phyloP scores from a whole-genome alignment of 2,329 filamentous ascomycete species.

The Alternaria ethzedia region DNA sequence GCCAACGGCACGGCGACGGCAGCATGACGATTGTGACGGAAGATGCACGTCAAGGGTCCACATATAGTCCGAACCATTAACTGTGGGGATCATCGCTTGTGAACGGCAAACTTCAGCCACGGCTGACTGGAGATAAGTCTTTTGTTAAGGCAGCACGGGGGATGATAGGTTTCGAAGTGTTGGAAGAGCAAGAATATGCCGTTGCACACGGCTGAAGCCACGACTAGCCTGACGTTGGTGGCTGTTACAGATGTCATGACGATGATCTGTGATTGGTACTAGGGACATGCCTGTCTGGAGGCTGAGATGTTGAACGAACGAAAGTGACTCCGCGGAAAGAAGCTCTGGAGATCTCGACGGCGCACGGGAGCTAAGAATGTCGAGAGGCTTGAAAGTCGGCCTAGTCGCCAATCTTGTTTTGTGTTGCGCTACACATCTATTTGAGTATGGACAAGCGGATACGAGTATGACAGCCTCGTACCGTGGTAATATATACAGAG shows the following conservation, averaged over 20 bases:
- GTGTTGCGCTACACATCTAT: background rate
- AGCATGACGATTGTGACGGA: slow-evolving; percentile 10
- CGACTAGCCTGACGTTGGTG: background rate
- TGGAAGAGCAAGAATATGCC: background rate
- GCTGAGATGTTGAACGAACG: background rate
- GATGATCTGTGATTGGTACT: background rate
- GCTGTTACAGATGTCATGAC: background rate
- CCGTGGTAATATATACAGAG: background rate
- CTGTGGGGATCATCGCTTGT: background rate
- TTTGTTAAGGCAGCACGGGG: background rate
- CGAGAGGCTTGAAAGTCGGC: background rate
- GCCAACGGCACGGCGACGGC: background rate
- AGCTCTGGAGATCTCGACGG: background rate
- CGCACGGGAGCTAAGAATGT: background rate
- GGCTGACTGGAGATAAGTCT: background rate
- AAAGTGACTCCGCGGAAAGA: background rate
- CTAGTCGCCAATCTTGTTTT: background rate
- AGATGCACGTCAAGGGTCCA: slow-evolving; percentile 7
- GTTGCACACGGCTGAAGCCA: background rate
- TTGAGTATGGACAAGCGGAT: background rate
- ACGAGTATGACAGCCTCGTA: background rate
- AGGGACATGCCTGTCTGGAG: background rate
- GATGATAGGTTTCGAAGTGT: background rate
- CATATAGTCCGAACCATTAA: slow-evolving; percentile 1
- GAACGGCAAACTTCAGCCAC: background rate